phyloP scores from a whole-genome alignment of 2,329 filamentous ascomycete species.

The Colletotrichum nymphaeae region DNA sequence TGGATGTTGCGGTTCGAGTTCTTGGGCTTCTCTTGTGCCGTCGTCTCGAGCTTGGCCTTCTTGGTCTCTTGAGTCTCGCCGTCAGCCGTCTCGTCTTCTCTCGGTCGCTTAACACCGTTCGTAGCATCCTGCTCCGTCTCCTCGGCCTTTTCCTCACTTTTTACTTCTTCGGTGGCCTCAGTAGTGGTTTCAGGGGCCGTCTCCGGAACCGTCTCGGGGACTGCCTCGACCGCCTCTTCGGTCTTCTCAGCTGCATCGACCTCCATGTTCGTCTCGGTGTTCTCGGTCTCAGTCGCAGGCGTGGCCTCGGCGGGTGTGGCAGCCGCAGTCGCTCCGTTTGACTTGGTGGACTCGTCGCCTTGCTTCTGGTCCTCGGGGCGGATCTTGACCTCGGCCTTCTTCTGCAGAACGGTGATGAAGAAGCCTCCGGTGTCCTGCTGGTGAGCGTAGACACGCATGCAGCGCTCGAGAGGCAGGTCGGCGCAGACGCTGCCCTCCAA shows the following conservation, averaged over 20 bases:
- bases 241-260: slow-evolving; percentile 32
- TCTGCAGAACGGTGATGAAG: slow-evolving; percentile 96
- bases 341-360: slow-evolving; percentile 52
- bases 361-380: slow-evolving; percentile 68
- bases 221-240: slow-evolving; percentile 21
- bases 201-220: background rate
- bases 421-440: slow-evolving; percentile 97
- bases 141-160: slow-evolving; percentile 26
- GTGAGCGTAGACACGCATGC: slow-evolving; percentile 95
- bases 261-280: slow-evolving; percentile 18
- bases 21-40: slow-evolving; percentile 39
- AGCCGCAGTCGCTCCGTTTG: slow-evolving; percentile 35
- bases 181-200: background rate
- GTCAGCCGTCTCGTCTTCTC: slow-evolving; percentile 45
- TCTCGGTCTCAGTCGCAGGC: slow-evolving; percentile 24
- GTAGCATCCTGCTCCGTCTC: slow-evolving; percentile 29
- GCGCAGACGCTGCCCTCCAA: slow-evolving; percentile 64
- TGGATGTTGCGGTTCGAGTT: slow-evolving; percentile 56
- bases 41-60: slow-evolving; percentile 53
- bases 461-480: slow-evolving; percentile 84
- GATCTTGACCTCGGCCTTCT: slow-evolving; percentile 84
- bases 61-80: slow-evolving; percentile 49
- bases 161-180: slow-evolving; percentile 3
- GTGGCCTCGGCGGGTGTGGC: slow-evolving; percentile 11
- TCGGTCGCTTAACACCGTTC: slow-evolving; percentile 47